Conservation (phyloP, 2,329 filamentous ascomycete species). For the Zasmidium angulare region DNA sequence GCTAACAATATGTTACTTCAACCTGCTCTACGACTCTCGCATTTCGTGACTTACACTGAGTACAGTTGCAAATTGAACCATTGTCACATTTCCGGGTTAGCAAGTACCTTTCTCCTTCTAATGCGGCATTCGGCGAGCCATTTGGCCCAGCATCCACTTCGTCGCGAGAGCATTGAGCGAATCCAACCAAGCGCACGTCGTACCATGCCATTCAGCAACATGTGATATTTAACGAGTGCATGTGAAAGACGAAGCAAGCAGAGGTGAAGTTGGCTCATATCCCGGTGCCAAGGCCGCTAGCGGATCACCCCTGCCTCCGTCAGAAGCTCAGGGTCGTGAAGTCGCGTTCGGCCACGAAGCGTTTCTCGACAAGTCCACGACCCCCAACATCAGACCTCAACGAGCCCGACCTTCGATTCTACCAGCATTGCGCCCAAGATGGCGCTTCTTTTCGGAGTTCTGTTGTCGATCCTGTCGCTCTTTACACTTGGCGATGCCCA, state of each 20-base stretch:
- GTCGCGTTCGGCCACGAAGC: slow-evolving; percentile 2
- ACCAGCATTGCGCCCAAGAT: slow-evolving; percentile 19
- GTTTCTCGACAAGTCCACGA: not conserved
- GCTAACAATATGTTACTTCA: too few relatives aligned
- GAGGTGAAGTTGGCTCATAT: slow-evolving; percentile 11
- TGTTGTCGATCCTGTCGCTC: slow-evolving; percentile 54
- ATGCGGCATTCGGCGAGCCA: too few relatives aligned
- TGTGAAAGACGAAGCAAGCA: slow-evolving; percentile 1
- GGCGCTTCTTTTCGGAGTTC: slow-evolving; percentile 36
- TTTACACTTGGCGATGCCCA: slow-evolving; percentile 71
- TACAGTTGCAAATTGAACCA: too few relatives aligned
- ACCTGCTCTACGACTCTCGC: too few relatives aligned
- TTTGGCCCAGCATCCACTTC: too few relatives aligned
- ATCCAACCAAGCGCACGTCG: too few relatives aligned
- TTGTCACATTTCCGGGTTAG: too few relatives aligned
- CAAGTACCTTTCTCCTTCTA: too few relatives aligned
- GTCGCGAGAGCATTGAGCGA: too few relatives aligned
- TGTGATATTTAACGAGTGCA: not conserved
- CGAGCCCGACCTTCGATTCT: slow-evolving; percentile 5
- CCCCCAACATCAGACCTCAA: slow-evolving; percentile 4
- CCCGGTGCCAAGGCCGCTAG: not conserved
- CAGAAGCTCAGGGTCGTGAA: not conserved
- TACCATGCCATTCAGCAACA: not conserved
- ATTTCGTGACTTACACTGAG: too few relatives aligned
- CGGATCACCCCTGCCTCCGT: not conserved